Evolutionary conservation across 805 yeast species (phyloP).

Genomic region (Zygosaccharomyces rouxii): DNA sequence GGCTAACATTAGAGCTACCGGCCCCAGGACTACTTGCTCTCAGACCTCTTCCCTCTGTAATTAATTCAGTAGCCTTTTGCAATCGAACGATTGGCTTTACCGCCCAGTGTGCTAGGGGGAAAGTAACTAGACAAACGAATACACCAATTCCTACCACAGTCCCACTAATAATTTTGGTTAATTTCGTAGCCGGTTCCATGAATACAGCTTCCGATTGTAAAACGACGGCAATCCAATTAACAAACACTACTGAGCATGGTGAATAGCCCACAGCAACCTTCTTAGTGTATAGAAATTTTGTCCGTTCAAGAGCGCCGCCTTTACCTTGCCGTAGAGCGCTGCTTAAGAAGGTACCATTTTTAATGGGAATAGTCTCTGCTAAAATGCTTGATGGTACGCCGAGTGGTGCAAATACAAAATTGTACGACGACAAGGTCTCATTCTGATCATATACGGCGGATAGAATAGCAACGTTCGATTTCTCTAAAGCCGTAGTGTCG

Average conservation of each 20-base stretch:
- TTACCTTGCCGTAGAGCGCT: slow-evolving; percentile 36
- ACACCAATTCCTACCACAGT: slow-evolving; percentile 75
- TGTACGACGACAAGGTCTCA: slow-evolving; percentile 34
- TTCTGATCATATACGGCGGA: slow-evolving; percentile 27
- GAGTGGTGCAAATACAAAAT: slow-evolving; percentile 42
- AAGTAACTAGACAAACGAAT: slow-evolving; percentile 67
- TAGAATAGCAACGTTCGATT: slow-evolving; percentile 33
- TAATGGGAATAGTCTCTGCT: slow-evolving; percentile 26
- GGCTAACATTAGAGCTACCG: slow-evolving; percentile 20
- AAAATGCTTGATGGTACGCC: slow-evolving; percentile 19
- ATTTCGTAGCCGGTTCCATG: slow-evolving; percentile 54
- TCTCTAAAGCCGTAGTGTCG: slow-evolving; percentile 41
- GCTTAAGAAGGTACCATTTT: slow-evolving; percentile 33
- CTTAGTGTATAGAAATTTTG: slow-evolving; percentile 35
- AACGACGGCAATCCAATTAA: slow-evolving; percentile 69
- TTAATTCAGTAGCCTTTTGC: slow-evolving; percentile 72
- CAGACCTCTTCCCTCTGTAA: slow-evolving; percentile 41
- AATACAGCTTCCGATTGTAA: slow-evolving; percentile 59
- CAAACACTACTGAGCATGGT: slow-evolving; percentile 40
- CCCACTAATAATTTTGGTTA: slow-evolving; percentile 69
- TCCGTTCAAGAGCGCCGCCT: slow-evolving; percentile 41
- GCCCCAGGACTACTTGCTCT: slow-evolving; percentile 24
- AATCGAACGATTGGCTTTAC: slow-evolving; percentile 76
- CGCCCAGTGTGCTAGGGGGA: slow-evolving; percentile 79
- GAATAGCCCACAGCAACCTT: slow-evolving; percentile 56